Base-by-base conservation (phyloP, 495 filamentous ascomycete species). In the Bombardia bombarda region DNA sequence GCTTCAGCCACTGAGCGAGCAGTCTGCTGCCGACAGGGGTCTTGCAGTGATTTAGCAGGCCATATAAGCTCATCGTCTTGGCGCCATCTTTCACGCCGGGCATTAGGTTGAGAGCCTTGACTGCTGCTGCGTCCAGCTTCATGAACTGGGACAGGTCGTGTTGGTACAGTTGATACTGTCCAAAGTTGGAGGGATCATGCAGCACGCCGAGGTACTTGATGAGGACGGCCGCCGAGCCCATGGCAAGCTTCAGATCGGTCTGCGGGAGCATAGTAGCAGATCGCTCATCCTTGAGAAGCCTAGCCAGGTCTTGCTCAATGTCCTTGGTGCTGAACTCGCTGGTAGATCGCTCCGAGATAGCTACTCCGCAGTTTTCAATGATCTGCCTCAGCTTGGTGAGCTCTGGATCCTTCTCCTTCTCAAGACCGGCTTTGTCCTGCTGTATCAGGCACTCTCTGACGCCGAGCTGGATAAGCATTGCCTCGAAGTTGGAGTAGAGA, bases 71-170 rank as follows among this genome's bases (percentile, higher is more conserved):
- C 93, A 97, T 99, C n/a, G 75, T 95, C 70, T 95, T 96, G 17
- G 88, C 76, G 14, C 92, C 93, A 54, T 97, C 93, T 53, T 87
- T 79, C 7, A 86, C 87, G 14, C 93, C 90, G 18, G 92, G 92
- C 87, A 99, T 96, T 16, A 99, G 74, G 53, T 97, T 99, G 34
- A 99, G 74, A 10, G 92, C 92, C 46, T 90, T 87, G 13, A 99
- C 68, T 2, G 92, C 92, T 4, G 92, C 87, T 10, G 93, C 86
- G 69, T 99, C 92, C 10, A 99, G 79, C 65, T 95, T 97, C 92
- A 99, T 99, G 55, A 87, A 99, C 56, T 99, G 92, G 9, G 88
- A 82, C 21, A 99, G 64, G 58, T 99, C 93, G 63, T 97, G 93
- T 57, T 99, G 92, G 55, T 96, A 97, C 19, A 99, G 78, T 53